Base-by-base conservation (phyloP, 306 rosid species). In the Pyrus pyrifolia region DNA sequence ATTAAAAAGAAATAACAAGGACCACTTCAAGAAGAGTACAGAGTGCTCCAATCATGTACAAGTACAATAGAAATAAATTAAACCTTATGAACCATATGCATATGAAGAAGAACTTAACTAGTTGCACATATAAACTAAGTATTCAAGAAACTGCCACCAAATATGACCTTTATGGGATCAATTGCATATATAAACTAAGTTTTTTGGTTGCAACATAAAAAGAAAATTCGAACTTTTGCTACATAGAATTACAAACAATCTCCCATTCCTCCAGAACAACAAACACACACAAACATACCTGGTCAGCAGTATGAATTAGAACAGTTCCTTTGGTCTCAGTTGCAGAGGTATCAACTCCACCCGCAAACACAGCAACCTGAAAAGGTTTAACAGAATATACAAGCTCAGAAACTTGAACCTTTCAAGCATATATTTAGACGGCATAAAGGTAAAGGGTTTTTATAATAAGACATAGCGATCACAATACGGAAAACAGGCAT, bases 261-360 rank as follows among this genome's bases (percentile, higher is more conserved):
- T 49, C 53, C 19, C 53, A 49, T 6, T 49, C 53, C 53, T 49
- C 55, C 55, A 49, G 55, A 49, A 15, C 21, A 14, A 49, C 68
- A 62, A 29, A 15, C 4, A 29, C 22, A 29, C 38, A 25, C 40
- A 62, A 11, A 29, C 19, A 62, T 79, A 92, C 97, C 97, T 92
- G 96, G 72, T 92, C 91, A 0, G 97, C 98, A 58, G 84, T 61
- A 81, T 94, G 98, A 87, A 94, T 94, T 77, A 94, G 76, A 68
- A 94, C 97, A 27, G 97, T 94, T 82, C 97, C 98, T 81, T 94
- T 94, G 49, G 97, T 94, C 73, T 90, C 97, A 30, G 95, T 91
- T 49, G 97, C 96, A 85, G 97, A 79, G 22, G 98, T 92, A 82
- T 92, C 98, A 83, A 94, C 97, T 61, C 98, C 98, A 70, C 92